These are phyloP conservation scores for Phaffia rhodozyma DNA, from an alignment of 1,284 basidiomycete species.

Conservation along the genomic window DNA sequence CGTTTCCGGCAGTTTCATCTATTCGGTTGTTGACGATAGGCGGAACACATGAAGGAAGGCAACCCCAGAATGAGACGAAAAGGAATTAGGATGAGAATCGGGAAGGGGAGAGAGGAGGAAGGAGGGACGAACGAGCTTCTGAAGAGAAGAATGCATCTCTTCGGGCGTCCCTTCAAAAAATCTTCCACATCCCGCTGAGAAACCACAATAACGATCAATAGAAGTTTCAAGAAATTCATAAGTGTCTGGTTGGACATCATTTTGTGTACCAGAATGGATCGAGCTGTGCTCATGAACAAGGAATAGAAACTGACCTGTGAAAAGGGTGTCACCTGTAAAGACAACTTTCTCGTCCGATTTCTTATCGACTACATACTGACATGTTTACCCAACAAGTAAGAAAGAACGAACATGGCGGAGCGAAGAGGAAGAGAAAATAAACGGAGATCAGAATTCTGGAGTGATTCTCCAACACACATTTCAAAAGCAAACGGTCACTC, in stretches of 20 bases:
- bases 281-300: neutral
- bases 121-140: constrained; percentile 45
- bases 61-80: constrained; percentile 9
- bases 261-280: neutral
- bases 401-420: constrained; percentile 52
- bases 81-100: neutral
- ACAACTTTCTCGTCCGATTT: constrained; percentile 56
- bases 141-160: constrained; percentile 74
- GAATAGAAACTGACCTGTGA: constrained; percentile 40
- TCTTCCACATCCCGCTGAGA: constrained; percentile 69
- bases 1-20: constrained; percentile 53
- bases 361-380: constrained; percentile 29
- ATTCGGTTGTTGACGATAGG: too few species aligned
- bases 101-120: neutral
- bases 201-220: neutral
- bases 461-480: neutral
- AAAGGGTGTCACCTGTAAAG: constrained; percentile 93
- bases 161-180: constrained; percentile 86
- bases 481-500: neutral
- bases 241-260: neutral
- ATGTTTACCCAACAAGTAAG: constrained; percentile 41
- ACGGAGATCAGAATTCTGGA: neutral
- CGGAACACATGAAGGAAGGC: neutral
- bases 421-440: neutral
- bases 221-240: neutral